Base-by-base conservation (phyloP, 2,329 filamentous ascomycete species). In the Herpotrichia juniperi region DNA sequence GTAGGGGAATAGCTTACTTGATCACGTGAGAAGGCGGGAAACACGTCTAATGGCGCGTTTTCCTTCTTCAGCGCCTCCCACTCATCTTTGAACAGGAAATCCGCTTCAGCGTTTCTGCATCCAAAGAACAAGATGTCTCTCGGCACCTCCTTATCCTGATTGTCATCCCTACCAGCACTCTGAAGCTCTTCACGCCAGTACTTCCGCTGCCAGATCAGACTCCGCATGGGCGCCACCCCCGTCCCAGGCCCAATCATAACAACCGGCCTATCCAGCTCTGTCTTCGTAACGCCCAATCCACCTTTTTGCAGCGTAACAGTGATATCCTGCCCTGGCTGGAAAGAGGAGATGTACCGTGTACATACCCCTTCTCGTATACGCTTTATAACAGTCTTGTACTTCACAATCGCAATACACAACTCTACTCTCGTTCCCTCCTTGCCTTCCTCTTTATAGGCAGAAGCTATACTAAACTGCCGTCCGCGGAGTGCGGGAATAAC, bases 401-500 rank as follows among this genome's bases (percentile, higher is more conserved):
- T 92, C 53, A 99, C 93, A 50, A 97, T 87, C 0, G 94, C 93
- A 35, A 93, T 84, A 3, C 96, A 78, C 3, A 97, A 79, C 48
- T 96, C 87, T 19, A 96, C 78, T 12, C 77, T 75, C 1, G 82
- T 82, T 5, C 28, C 28, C 28, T 9, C 9, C 12, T 68, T 61
- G 6, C 59, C 49, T 10, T 57, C 40, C 0, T 19, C 30, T 11
- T 51, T 48, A 17, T 86, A 87, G 6, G 89, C 88, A 57, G 89
- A 94, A 28, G 91, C 91, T 54, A 97, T 93, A 72, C 93, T 97
- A 70, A 96, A 99, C 63, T 96, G 90, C 5, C 94, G 84, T n/a
- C 87, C 89, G n/a, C 91, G 87, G 42, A 97, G 87, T 3, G 87
- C 66, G 0, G 94, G 94, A 48, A 99, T 87, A 14, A 93, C 80